Percentiles rank a stretch among this genome's conserved stretches.
Evolutionary conservation across 768 basidiomycete species (phyloP).

Genomic region (Russula foetens): DNA sequence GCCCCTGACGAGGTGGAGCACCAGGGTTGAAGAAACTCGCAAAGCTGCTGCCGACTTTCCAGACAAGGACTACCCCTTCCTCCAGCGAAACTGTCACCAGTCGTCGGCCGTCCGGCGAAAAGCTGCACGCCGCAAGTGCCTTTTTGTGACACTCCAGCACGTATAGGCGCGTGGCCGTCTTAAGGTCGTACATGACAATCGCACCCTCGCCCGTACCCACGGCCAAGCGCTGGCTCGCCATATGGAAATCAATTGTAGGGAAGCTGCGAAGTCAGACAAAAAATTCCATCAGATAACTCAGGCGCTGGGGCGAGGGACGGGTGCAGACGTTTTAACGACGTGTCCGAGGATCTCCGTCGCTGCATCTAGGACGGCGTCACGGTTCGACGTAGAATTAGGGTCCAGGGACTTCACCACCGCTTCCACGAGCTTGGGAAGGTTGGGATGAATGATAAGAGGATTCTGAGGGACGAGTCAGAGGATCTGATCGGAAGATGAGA

Average conservation of each 20-base stretch:
- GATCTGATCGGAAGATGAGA: background rate
- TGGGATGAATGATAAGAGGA: constrained; percentile 76
- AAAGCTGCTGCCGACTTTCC: constrained; percentile 93
- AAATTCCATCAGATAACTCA: background rate
- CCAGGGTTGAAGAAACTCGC: constrained; percentile 87
- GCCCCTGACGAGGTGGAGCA: constrained; percentile 84
- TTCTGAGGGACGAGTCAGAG: constrained; percentile 39
- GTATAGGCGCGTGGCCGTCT: constrained; percentile 90
- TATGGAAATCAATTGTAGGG: constrained; percentile 92
- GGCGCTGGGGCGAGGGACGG: background rate
- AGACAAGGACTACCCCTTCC: constrained; percentile 78
- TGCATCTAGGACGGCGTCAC: constrained; percentile 81
- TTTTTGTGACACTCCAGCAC: constrained; percentile 89
- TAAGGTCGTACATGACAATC: constrained; percentile 92
- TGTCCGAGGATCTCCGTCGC: constrained; percentile 93
- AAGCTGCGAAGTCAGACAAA: constrained; percentile 41
- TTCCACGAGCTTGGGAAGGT: constrained; percentile 80
- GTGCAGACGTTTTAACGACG: constrained; percentile 81
- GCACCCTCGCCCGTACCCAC: constrained; percentile 95
- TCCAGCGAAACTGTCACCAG: constrained; percentile 83
- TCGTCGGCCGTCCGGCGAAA: constrained; percentile 89
- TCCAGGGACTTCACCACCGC: constrained; percentile 96
- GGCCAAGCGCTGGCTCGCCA: constrained; percentile 75
- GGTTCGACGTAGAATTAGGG: constrained; percentile 68
- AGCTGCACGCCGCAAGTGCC: constrained; percentile 74